Evolutionary conservation across 768 basidiomycete species (phyloP).

Genomic region (Boletus rubescentipes): DNA sequence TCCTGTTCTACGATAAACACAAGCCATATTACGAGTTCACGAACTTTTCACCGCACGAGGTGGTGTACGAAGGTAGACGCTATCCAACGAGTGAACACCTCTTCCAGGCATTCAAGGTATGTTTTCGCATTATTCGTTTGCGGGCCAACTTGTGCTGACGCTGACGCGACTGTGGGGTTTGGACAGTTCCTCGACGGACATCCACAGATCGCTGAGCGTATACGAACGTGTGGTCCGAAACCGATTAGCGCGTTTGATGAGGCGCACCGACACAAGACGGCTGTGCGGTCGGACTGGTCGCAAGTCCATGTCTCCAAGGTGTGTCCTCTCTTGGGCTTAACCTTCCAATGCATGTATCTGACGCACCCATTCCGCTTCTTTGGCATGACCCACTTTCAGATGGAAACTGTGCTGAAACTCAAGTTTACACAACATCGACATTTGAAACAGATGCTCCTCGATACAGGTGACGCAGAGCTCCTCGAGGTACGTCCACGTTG

Average conservation of each 20-base stretch:
- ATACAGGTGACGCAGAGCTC: constrained; percentile 62
- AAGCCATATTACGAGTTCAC: constrained; percentile 71
- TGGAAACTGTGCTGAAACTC: constrained; percentile 60
- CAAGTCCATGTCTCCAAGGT: constrained; percentile 66
- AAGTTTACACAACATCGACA: constrained; percentile 71
- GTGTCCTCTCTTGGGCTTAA: background rate
- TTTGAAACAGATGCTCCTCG: constrained; percentile 59
- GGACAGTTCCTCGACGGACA: constrained; percentile 57
- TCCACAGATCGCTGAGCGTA: constrained; percentile 67
- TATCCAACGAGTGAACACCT: constrained; percentile 80
- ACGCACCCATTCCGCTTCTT: background rate
- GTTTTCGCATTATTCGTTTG: background rate
- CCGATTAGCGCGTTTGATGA: constrained; percentile 66
- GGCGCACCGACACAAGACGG: constrained; percentile 63
- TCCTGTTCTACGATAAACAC: constrained; percentile 64
- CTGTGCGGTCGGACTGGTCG: constrained; percentile 64
- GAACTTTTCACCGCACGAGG: constrained; percentile 70
- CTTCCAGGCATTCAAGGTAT: constrained; percentile 75
- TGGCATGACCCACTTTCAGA: constrained; percentile 35
- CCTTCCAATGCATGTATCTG: background rate
- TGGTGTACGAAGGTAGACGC: constrained; percentile 57
- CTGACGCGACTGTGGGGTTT: constrained; percentile 1
- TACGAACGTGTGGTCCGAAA: constrained; percentile 59
- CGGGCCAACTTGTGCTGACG: too few relatives aligned
- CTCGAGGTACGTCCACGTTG: constrained; percentile 51